A percentile compares a stretch with the other conserved stretches of the same genome.
Conservation (phyloP, 148 eudicot species). For the Cornus suecica region DNA sequence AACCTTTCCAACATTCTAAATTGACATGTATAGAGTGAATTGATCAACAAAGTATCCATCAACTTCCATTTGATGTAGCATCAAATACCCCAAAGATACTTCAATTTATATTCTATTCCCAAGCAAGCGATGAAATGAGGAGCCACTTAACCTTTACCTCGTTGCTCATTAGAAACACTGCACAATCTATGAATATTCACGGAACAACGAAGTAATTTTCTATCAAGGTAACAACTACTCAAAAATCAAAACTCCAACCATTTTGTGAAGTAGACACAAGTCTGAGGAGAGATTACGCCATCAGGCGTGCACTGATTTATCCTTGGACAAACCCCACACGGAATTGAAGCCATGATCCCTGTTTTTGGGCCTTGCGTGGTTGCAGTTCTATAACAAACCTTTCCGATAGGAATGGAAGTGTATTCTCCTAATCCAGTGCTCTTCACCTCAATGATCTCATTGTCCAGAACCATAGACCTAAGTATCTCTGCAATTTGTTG, state of each 20-base stretch:
- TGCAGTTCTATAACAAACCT: conserved; percentile 45
- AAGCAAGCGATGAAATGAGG: no score
- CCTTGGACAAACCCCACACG: conserved; percentile 74
- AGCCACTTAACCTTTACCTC: no score
- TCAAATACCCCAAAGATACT: no score
- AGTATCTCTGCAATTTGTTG: conserved; percentile 52
- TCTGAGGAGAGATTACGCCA: conserved; percentile 64
- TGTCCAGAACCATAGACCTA: conserved; percentile 54
- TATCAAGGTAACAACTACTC: no score
- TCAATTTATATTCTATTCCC: no score
- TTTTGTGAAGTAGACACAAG: conserved; percentile 58
- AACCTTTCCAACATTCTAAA: no score
- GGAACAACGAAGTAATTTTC: no score
- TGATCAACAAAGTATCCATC: no score
- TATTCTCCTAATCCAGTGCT: conserved; percentile 69
- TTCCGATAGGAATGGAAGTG: conserved; percentile 43
- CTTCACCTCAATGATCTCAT: conserved; percentile 52
- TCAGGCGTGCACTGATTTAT: conserved; percentile 59
- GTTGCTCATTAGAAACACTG: no score
- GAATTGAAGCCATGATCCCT: conserved; percentile 61
- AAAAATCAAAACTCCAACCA: conserved; percentile 50
- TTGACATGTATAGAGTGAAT: no score
- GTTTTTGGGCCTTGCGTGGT: conserved; percentile 17
- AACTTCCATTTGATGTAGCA: no score
- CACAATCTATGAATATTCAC: not conserved